These are phyloP conservation scores for Escallonia rubra DNA, from an alignment of 129 eudicot species.

Conservation along the genomic window DNA sequence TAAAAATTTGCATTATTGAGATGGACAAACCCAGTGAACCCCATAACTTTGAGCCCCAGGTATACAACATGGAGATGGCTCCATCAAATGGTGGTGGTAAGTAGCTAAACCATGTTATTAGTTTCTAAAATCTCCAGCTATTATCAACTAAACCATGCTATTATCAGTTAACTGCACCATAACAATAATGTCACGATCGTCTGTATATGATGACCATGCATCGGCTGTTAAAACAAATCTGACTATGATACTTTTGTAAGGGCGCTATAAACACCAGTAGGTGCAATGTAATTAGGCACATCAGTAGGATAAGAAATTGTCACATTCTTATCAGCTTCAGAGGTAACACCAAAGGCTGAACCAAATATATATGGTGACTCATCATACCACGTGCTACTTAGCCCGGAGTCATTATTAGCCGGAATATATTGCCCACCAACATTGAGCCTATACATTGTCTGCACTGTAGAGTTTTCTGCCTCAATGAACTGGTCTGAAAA, in stretches of 20 bases:
- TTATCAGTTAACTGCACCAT: too few species aligned
- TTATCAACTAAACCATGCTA: too few species aligned
- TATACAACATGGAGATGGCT: conserved; percentile 78
- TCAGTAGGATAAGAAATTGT: conserved; percentile 15
- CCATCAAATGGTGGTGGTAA: too few species aligned
- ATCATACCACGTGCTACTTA: conserved; percentile 41
- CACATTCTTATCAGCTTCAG: conserved; percentile 11
- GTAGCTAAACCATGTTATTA: too few species aligned
- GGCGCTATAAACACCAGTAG: conserved; percentile 39
- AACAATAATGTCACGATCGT: too few species aligned
- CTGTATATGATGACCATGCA: too few species aligned
- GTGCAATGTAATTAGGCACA: conserved; percentile 39
- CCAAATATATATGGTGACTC: conserved; percentile 39
- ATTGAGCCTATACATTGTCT: conserved; percentile 44
- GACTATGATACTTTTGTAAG: too few species aligned
- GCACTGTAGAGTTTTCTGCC: conserved; percentile 3
- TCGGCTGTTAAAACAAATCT: too few species aligned
- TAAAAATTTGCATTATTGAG: conserved; percentile 76
- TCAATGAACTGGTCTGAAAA: conserved; percentile 14
- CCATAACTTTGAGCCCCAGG: conserved; percentile 88
- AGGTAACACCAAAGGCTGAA: conserved; percentile 26
- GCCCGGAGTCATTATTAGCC: conserved; percentile 31
- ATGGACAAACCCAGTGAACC: conserved; percentile 94
- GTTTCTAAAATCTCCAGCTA: too few species aligned
- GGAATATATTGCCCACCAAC: conserved; percentile 51